phyloP scores from a whole-genome alignment of 2,329 filamentous ascomycete genomes.

The Neophaeococcomyces mojaviensis region DNA sequence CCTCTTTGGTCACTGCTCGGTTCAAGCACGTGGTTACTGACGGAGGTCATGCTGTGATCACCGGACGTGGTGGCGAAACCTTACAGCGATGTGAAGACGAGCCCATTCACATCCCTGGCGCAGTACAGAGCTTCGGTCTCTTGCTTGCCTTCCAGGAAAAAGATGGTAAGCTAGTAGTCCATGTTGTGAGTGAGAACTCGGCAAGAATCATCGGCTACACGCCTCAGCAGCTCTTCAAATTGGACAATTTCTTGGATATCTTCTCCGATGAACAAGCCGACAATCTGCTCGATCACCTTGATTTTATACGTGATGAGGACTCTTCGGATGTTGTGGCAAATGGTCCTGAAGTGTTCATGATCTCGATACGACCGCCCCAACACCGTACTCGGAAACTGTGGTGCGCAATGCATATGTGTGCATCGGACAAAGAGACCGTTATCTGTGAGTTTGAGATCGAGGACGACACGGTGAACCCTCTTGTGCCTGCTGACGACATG shows the following conservation, averaged over 20 bases:
- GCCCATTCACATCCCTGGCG: slow-evolving; percentile 79
- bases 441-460: slow-evolving; percentile 87
- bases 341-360: slow-evolving; percentile 77
- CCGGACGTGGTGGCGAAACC: slow-evolving; percentile 62
- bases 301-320: slow-evolving; percentile 72
- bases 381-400: slow-evolving; percentile 61
- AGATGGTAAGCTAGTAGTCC: slow-evolving; percentile 61
- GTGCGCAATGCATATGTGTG: slow-evolving; percentile 77
- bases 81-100: slow-evolving; percentile 83
- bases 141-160: slow-evolving; percentile 69
- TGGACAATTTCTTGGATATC: slow-evolving; percentile 74
- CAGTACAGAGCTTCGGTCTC: slow-evolving; percentile 71
- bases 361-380: slow-evolving; percentile 59
- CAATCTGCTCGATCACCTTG: slow-evolving; percentile 75
- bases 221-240: slow-evolving; percentile 65
- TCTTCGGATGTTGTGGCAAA: slow-evolving; percentile 66
- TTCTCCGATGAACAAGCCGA: slow-evolving; percentile 76
- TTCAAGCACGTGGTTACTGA: slow-evolving; percentile 73
- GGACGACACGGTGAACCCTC: slow-evolving; percentile 62
- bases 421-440: slow-evolving; percentile 59
- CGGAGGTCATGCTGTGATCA: slow-evolving; percentile 74
- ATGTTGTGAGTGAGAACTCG: slow-evolving; percentile 76
- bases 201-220: slow-evolving; percentile 66
- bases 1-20: slow-evolving; percentile 55
- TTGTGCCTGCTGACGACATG: slow-evolving; percentile 55